Conservation (phyloP, 176 grass and related monocot genomes). For the Juncus inflexus region DNA sequence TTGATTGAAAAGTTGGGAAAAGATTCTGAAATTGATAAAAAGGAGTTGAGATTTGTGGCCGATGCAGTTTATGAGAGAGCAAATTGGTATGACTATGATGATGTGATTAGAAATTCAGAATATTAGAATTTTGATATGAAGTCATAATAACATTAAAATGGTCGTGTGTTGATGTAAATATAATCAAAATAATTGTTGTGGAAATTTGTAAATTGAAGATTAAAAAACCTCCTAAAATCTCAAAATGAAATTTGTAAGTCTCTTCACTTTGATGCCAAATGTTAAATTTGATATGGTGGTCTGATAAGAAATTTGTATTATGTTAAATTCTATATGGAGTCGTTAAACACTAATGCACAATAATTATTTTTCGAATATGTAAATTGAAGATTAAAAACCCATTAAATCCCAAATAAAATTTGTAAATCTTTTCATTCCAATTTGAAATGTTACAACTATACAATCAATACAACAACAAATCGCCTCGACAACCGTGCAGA, state of each 20-base stretch:
- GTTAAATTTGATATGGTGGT: too few species aligned
- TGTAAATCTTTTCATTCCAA: constrained; percentile 14
- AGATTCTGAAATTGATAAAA: constrained; percentile 77
- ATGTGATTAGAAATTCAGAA: constrained; percentile 50
- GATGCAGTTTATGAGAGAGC: constrained; percentile 69
- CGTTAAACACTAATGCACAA: not conserved
- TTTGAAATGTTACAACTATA: constrained; percentile 51
- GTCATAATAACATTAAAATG: too few species aligned
- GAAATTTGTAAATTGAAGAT: too few species aligned
- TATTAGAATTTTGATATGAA: not conserved
- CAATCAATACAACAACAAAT: constrained; percentile 53
- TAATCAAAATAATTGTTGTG: not conserved
- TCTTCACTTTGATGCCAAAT: too few species aligned
- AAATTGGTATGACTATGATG: constrained; percentile 55
- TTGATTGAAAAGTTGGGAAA: constrained; percentile 49
- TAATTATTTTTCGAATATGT: not conserved
- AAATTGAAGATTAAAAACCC: too few species aligned
- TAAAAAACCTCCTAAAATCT: too few species aligned
- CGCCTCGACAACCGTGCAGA: constrained; percentile 13
- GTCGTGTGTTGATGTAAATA: not conserved
- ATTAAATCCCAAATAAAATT: too few species aligned
- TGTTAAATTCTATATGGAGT: too few species aligned
- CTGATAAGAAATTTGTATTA: too few species aligned
- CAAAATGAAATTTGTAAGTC: too few species aligned
- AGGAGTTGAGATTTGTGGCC: constrained; percentile 67